A percentile compares a stretch with the other conserved stretches of the same genome.
These are phyloP conservation scores for Solanum chacoense DNA, from an alignment of 305 asterid genomes.

Conservation along the genomic window DNA sequence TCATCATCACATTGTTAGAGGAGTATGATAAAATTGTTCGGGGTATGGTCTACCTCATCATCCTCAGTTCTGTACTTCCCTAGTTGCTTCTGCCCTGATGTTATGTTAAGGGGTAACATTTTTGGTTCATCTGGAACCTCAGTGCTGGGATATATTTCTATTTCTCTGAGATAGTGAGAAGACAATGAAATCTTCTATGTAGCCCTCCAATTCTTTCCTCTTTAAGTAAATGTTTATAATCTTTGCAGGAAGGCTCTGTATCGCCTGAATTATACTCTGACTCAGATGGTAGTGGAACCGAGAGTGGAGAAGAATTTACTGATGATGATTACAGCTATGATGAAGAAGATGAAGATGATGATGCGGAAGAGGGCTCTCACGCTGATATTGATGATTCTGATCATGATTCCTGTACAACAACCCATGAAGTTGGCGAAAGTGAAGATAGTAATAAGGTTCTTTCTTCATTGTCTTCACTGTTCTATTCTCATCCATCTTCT, in stretches of 20 bases:
- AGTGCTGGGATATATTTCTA: background rate
- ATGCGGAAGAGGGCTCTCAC: conserved; percentile 43
- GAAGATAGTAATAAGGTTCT: conserved; percentile 37
- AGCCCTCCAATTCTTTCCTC: background rate
- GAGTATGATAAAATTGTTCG: conserved; percentile 57
- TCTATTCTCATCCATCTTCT: background rate
- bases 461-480: conserved; percentile 17
- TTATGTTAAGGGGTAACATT: background rate
- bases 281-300: conserved; percentile 84
- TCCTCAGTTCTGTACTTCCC: background rate
- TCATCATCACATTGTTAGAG: conserved; percentile 80
- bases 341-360: conserved; percentile 48
- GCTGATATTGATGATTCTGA: conserved; percentile 41
- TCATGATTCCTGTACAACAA: conserved; percentile 38
- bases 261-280: conserved; percentile 85
- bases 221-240: background rate
- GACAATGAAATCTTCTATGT: background rate
- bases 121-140: background rate
- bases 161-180: background rate
- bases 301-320: conserved; percentile 82
- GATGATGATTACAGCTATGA: conserved; percentile 63
- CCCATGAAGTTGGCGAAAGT: conserved; percentile 36
- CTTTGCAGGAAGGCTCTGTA: conserved; percentile 63
- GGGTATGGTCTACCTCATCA: conserved; percentile 42
- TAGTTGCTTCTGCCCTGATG: conserved; percentile 3